Evolutionary conservation across 73 alveolate genomes (phyloP), one percentile per base, ranked within the genome.

Genomic region (Paramecium sonneborni): DNA sequence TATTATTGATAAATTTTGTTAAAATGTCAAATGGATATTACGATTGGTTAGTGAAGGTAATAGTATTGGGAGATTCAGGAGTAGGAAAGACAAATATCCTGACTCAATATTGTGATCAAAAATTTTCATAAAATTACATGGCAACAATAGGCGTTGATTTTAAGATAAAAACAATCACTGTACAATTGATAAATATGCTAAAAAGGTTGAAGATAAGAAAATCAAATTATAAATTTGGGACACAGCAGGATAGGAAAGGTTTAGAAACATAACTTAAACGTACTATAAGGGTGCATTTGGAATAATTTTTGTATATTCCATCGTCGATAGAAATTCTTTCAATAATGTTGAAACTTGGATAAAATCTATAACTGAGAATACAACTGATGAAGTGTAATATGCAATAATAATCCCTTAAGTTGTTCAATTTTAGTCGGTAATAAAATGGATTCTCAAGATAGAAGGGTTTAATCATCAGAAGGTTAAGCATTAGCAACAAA

Each of bases 191-290:
- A 14, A 30, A 30, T 67, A 23, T 30, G 38, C 12, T 12, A 30
- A 30, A 14, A 30, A 67, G 84, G 84, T 67, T 11, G 84, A 67
- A 30, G 84, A 67, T 67, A 67, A 67, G 46, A 67, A 67, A 32
- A 67, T 67, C 23, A 67, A 67, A 67, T 67, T 86, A 15, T 86
- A 72, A n/a, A 76, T 88, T 3, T 96, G 98, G 98, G 98, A 96
- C 88, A 96, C 98, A 30, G 99, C 97, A 55, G 99, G 98, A 30
- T 93, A 96, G 69, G 99, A 96, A 76, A 85, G 98, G 79, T 96
- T 95, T 82, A 84, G 96, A 18, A 92, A 92, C 37, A 96, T 96
- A 21, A 96, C 99, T n/a, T 94, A 97, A 56, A 85, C 95, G 14
- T 95, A 94, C 74, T 96, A 96, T 76, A 92, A 96, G 56, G 99